These are phyloP conservation scores for Maudiozyma pseudohumilis DNA, from an alignment of 805 yeast genomes.

Conservation along the genomic window DNA sequence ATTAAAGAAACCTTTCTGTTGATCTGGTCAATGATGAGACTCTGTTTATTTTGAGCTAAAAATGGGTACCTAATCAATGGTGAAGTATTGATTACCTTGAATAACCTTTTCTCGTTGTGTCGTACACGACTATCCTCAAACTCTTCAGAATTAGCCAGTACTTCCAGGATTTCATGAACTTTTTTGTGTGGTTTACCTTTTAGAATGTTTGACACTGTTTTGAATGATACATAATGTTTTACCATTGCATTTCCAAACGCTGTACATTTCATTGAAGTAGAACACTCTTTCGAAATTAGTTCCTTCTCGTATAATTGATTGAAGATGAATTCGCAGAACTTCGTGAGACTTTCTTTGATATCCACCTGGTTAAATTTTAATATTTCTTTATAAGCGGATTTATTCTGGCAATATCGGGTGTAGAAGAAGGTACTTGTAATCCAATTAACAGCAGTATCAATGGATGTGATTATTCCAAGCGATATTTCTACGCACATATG, in stretches of 20 bases:
- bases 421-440: conserved; percentile 41
- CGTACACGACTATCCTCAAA: conserved; percentile 34
- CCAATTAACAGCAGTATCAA: conserved; percentile 37
- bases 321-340: conserved; percentile 30
- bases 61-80: conserved; percentile 33
- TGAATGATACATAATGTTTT: conserved; percentile 37
- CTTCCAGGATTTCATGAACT: conserved; percentile 14
- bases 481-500: conserved; percentile 37
- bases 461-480: conserved; percentile 31
- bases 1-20: conserved; percentile 34
- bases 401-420: conserved; percentile 34
- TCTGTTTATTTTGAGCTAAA: conserved; percentile 22
- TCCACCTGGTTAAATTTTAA: conserved; percentile 15
- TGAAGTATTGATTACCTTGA: conserved; percentile 34
- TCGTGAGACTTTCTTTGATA: conserved; percentile 26
- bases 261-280: conserved; percentile 25
- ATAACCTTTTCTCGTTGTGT: conserved; percentile 37
- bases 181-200: conserved; percentile 9
- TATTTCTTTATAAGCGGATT: conserved; percentile 31
- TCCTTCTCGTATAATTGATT: conserved; percentile 24
- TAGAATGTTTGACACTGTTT: conserved; percentile 34
- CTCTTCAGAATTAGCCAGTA: conserved; percentile 33
- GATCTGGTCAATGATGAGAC: conserved; percentile 16
- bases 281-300: conserved; percentile 24
- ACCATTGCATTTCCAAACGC: conserved; percentile 41